Evolutionary conservation across 768 basidiomycete genomes (phyloP), one percentile per base, ranked within the genome.

Genomic region (Phylloporus sp.): DNA sequence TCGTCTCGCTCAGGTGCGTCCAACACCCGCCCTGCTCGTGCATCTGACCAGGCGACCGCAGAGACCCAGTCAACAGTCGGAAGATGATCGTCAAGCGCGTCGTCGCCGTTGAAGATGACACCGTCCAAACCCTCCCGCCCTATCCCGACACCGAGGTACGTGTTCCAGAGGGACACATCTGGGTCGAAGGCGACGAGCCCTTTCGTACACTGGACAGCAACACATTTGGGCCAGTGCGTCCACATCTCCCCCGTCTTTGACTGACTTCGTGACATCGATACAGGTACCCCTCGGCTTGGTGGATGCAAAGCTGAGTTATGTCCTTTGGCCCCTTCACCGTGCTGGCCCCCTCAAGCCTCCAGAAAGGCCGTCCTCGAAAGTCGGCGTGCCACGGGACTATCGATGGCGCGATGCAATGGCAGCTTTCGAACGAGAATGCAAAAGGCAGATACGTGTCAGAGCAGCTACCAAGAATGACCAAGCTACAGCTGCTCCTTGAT

Each of bases 191-290:
- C 28, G 63, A 57, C 28, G 60, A 63, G 24, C 38, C 59, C 5
- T 68, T 52, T 24, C 75, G 80, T 50, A 85, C 81, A 9, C 75
- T 82, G 47, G 88, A 88, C 59, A 88, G 86, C 70, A 88, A 88
- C 63, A 65, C 71, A 1, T 86, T 85, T 64, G 87, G 88, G 7
- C 82, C 87, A 9, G 86, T 87, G 62, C 53, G 76, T 26, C 29
- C 1, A 1, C 13, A 28, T 1, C 29, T 20, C 7, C 24, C 28
- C 24, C 28, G 15, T 16, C 11, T 8, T 1, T 6, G 6, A 6
- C 6, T 6, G 16, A n/a, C 7, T n/a, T 18, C 28, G 16, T 23
- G 0, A 24, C 10, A 31, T 22, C 39, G 54, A 42, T 20, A 49
- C 27, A 55, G 59, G 59, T 84, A 5, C 76, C 82, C 1, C 61